Percentiles rank a stretch among this genome's conserved stretches.
These are phyloP conservation scores for Thermothielavioides terrestris DNA, from an alignment of 495 filamentous ascomycete genomes.

Conservation along the genomic window DNA sequence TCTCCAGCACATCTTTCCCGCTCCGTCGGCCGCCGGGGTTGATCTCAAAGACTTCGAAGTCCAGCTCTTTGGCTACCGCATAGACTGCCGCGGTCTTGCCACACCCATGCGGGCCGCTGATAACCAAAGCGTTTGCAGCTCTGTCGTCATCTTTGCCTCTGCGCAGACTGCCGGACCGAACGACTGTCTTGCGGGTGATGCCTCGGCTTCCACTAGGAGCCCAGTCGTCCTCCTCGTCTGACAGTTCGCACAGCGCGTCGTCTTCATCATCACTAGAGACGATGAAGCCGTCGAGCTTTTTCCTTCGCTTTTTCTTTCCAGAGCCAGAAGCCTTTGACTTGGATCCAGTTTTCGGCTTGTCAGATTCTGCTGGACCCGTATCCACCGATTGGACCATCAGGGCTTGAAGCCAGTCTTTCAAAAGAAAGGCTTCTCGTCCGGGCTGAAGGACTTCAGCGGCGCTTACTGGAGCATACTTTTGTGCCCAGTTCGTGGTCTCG, in stretches of 20 bases:
- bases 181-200: slow-evolving; percentile 49
- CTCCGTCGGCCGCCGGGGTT: slow-evolving; percentile 73
- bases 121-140: slow-evolving; percentile 56
- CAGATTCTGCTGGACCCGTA: slow-evolving; percentile 45
- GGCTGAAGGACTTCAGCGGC: slow-evolving; percentile 69
- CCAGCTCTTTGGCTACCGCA: slow-evolving; percentile 91
- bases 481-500: slow-evolving; percentile 64
- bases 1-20: slow-evolving; percentile 84
- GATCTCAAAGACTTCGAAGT: slow-evolving; percentile 92
- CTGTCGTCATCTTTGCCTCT: slow-evolving; percentile 37
- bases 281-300: slow-evolving; percentile 75
- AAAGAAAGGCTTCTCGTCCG: slow-evolving; percentile 57
- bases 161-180: slow-evolving; percentile 47
- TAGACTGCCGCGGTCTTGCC: slow-evolving; percentile 92
- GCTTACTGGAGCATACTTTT: slow-evolving; percentile 74
- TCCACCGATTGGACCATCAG: slow-evolving; percentile 68
- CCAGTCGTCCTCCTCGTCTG: slow-evolving; percentile 55
- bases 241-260: slow-evolving; percentile 63
- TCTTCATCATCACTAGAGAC: slow-evolving; percentile 76
- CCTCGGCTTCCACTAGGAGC: slow-evolving; percentile 30
- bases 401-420: slow-evolving; percentile 77
- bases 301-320: slow-evolving; percentile 62
- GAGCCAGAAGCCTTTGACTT: slow-evolving; percentile 30
- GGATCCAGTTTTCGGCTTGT: slow-evolving; percentile 35
- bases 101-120: slow-evolving; percentile 85